Evolutionary conservation across 345 rosid species (phyloP), one percentile per base, ranked within the genome.

Genomic region (Euphorbia pulcherrima): DNA sequence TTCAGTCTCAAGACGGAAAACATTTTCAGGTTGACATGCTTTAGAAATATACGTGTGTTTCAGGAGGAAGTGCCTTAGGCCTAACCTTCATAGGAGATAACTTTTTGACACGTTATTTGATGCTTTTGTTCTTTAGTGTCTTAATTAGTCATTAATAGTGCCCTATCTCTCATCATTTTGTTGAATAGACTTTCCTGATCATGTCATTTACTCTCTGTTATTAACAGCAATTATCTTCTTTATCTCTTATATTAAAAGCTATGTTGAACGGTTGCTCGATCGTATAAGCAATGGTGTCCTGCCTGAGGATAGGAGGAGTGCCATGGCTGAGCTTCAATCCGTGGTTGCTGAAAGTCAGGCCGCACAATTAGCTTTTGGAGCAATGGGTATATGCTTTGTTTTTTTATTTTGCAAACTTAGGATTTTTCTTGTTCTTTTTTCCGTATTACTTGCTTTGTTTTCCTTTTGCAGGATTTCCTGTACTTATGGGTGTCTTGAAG

Each of bases 331-430:
- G 79, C 97, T 95, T 68, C 99, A 89, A 82, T 82, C 97, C 73
- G 82, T 92, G 52, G 97, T 92, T 2, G 93, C 87, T 8, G 99
- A 92, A 79, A 92, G 89, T 76, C 84, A 60, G 81, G 86, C 86
- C 68, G 89, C 90, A 9, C 97, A 95, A 72, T 84, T 95, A 59
- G 90, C 97, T 61, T 91, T 95, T 41, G 97, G 99, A 47, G 96
- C 88, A 28, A 86, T 86, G 78, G 99, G 99, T 91, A 64, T 47
- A 82, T 67, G 47, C 35, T 67, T 39, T 60, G 37, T 46, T 69
- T 64, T 50, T 21, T 8, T 67, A 20, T 61, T 59, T 64, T 33
- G 16, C 56, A 47, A 62, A 54, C 39, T 39, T 28, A 73, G 26
- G 53, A 53, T 62, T 18, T 33, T 24, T 11, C 33, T 68, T n/a